Percentiles rank a stretch among this genome's conserved stretches.
Conservation (phyloP, 768 basidiomycete genomes). For the Gloeopeniophorella convolvens region DNA sequence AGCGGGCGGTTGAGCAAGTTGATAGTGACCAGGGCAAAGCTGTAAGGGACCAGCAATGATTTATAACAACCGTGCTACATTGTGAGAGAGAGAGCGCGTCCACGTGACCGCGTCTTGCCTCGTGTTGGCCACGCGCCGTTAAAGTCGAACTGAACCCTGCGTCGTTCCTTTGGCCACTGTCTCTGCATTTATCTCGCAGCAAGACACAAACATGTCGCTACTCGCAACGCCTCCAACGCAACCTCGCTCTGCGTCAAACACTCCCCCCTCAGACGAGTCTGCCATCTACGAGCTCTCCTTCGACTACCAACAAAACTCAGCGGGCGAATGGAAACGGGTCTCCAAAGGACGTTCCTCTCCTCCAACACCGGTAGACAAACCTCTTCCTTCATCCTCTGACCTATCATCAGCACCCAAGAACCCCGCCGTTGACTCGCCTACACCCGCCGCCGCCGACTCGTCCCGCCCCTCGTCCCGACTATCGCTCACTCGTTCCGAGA, state of each 20-base stretch:
- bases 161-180: neutral
- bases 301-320: constrained; percentile 51
- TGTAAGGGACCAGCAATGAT: constrained; percentile 13
- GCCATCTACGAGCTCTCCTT: constrained; percentile 61
- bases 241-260: constrained; percentile 22
- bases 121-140: constrained; percentile 4
- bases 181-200: no score
- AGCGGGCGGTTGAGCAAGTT: constrained; percentile 34
- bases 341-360: constrained; percentile 47
- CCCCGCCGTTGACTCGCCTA: constrained; percentile 30
- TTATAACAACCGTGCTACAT: constrained; percentile 8
- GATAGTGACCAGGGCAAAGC: constrained; percentile 22
- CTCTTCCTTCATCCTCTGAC: constrained; percentile 18
- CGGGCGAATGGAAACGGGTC: constrained; percentile 50
- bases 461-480: constrained; percentile 33
- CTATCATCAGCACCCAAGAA: constrained; percentile 23
- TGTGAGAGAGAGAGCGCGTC: no score
- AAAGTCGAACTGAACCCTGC: constrained; percentile 9
- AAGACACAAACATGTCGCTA: neutral
- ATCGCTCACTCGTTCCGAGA: constrained; percentile 64
- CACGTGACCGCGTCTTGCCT: no score
- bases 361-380: constrained; percentile 35
- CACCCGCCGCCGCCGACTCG: no score
- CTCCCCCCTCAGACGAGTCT: constrained; percentile 49
- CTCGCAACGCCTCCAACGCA: neutral